These are phyloP conservation scores for Aureobasidium sp. DNA, from an alignment of 2,329 filamentous ascomycete genomes.

Conservation along the genomic window DNA sequence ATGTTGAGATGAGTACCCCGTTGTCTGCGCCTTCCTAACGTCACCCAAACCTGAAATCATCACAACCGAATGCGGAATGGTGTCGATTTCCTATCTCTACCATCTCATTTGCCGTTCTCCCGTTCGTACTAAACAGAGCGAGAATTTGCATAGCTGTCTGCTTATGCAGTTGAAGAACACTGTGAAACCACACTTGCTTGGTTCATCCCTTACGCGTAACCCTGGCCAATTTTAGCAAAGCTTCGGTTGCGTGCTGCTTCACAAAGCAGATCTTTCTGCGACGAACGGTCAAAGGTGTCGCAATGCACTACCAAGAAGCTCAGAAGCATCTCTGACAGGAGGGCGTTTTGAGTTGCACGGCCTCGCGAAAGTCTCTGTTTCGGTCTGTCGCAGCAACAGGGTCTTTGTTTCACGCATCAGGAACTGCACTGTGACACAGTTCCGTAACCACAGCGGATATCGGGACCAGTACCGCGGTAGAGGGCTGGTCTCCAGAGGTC, in stretches of 20 bases:
- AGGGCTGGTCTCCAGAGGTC: background rate
- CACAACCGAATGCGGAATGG: background rate
- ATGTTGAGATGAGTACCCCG: background rate
- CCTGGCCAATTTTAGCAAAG: background rate
- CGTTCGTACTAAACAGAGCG: background rate
- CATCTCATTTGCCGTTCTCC: background rate
- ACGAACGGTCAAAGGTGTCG: background rate
- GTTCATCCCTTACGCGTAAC: background rate
- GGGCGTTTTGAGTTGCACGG: background rate
- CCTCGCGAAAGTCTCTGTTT: background rate
- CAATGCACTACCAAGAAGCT: constrained; percentile 2
- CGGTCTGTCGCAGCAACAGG: constrained; percentile 8
- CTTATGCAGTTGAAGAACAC: background rate
- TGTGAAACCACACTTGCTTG: background rate
- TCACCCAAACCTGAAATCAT: background rate
- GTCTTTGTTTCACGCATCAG: constrained; percentile 1
- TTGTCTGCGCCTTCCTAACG: background rate
- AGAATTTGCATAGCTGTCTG: background rate
- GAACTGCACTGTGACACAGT: constrained; percentile 2
- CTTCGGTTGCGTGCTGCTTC: background rate
- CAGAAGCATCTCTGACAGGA: background rate
- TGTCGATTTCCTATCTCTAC: background rate
- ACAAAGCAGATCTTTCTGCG: background rate
- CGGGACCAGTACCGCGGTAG: background rate
- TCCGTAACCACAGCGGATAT: background rate